phyloP scores from a whole-genome alignment of 352 stramenopile genomes.

The Phytophthora fragariaefolia region DNA sequence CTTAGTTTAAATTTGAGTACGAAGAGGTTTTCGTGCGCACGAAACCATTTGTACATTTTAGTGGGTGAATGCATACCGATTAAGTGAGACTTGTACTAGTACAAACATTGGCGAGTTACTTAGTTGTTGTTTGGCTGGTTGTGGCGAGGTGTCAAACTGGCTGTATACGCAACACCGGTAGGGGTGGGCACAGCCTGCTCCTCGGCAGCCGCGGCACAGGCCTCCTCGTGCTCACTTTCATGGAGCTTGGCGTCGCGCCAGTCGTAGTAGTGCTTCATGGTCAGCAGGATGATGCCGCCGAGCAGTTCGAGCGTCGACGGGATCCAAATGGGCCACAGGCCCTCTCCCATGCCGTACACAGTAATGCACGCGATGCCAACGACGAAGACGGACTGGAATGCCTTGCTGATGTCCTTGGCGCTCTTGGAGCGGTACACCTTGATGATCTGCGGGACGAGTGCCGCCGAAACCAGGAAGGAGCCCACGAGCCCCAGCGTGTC shows the following conservation, averaged over 20 bases:
- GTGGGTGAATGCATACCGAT: too few relatives aligned
- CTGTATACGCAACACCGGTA: background rate
- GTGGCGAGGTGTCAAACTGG: constrained; percentile 14
- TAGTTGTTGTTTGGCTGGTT: constrained; percentile 6
- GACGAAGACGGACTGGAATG: constrained; percentile 59
- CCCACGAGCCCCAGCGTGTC: constrained; percentile 62
- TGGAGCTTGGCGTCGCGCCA: constrained; percentile 27
- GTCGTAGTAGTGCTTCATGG: constrained; percentile 59
- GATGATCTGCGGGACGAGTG: constrained; percentile 66
- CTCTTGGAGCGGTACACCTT: constrained; percentile 70
- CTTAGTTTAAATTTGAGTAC: too few relatives aligned
- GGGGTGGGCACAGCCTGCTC: constrained; percentile 10
- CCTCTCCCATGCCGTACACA: constrained; percentile 55
- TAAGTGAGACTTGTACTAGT: too few relatives aligned
- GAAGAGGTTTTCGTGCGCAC: too few relatives aligned
- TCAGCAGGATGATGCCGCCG: constrained; percentile 44
- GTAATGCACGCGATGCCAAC: constrained; percentile 49
- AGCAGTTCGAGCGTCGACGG: constrained; percentile 54
- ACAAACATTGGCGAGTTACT: background rate
- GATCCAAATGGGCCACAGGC: constrained; percentile 68
- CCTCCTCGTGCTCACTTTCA: constrained; percentile 13
- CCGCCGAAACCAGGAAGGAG: constrained; percentile 65
- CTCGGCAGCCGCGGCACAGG: background rate
- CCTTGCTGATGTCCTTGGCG: constrained; percentile 58
- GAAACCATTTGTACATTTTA: too few relatives aligned